Evolutionary conservation across 2,329 filamentous ascomycete species (phyloP), one percentile per base, ranked within the genome.

Genomic region (Aspergillus quadrilineatus): DNA sequence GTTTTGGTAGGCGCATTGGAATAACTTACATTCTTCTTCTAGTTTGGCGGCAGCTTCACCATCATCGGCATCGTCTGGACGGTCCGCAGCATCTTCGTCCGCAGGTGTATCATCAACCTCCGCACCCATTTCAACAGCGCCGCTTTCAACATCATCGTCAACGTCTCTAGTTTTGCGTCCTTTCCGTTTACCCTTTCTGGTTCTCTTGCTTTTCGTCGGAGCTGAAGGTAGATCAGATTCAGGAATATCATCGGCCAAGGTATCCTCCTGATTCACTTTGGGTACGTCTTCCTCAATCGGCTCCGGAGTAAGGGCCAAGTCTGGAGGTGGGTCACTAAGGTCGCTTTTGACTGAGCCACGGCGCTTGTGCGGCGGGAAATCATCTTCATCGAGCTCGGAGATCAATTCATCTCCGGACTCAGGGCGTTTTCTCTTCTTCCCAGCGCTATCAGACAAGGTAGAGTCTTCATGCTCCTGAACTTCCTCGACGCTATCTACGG

Each of bases 21-120:
- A 15, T 41, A 15, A 73, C 73, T 75, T 74, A 77, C 77, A 72
- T 66, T 81, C 80, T 73, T 83, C 81, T 63, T 82, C 80, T 15
- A 72, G 72, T 65, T 78, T 81, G n/a, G 76, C 73, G n/a, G 68
- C 60, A 5, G 71, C 71, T 50, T 79, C 77, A 26, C 69, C 69
- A 49, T 76, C 76, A 50, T 77, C 79, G 9, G 73, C 75, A 43
- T 77, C 73, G 22, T 81, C 80, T 26, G 64, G 73, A 26, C 70
- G 77, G 52, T 80, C 80, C n/a, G 66, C 74, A 48, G 75, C 71
- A 45, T 77, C 79, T 45, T 73, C 73, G 12, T 76, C 86, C 46
- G 80, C 82, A 29, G 77, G 78, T 26, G 80, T 69, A 65, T 78
- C 75, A 55, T 77, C 77, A 9, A 74, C 76, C 46, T 75, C 74